These are phyloP conservation scores for Yarrowia keelungensis DNA, from an alignment of 805 yeast species.

Conservation along the genomic window DNA sequence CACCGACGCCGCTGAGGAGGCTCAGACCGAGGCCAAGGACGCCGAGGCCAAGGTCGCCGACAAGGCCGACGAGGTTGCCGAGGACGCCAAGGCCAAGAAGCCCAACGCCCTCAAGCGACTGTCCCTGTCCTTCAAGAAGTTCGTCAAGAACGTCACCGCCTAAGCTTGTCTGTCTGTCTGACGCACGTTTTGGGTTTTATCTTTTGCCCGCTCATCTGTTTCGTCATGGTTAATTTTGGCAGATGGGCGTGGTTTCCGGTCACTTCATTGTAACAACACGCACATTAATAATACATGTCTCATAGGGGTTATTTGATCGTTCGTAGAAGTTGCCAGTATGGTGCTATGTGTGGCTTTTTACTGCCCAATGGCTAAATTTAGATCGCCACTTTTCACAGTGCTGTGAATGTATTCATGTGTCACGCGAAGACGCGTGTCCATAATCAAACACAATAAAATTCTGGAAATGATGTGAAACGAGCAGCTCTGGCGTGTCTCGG, in stretches of 20 bases:
- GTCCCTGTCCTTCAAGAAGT: constrained; percentile 45
- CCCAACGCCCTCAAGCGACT: constrained; percentile 45
- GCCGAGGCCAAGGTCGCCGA: constrained; percentile 42
- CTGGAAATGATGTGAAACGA: neutral
- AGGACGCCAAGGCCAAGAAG: constrained; percentile 43
- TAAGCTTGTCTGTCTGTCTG: constrained; percentile 39
- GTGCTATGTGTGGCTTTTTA: constrained; percentile 2
- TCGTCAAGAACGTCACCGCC: constrained; percentile 47
- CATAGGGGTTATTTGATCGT: neutral
- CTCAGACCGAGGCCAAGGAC: constrained; percentile 40
- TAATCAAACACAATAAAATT: no score
- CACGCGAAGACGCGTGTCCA: neutral
- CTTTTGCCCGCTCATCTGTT: constrained; percentile 17
- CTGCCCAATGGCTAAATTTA: neutral
- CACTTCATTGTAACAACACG: constrained; percentile 34
- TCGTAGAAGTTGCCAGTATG: neutral
- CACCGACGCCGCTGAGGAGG: constrained; percentile 36
- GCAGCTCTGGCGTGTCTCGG: neutral
- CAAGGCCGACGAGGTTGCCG: constrained; percentile 41
- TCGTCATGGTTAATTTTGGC: constrained; percentile 30
- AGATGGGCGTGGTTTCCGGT: constrained; percentile 22
- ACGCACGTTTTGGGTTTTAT: neutral
- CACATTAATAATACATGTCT: constrained; percentile 36
- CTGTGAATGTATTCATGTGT: neutral
- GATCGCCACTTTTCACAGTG: neutral